phyloP scores from a whole-genome alignment of 225 moss, liverwort and hornwort species.

The Sphagnum contortum region DNA sequence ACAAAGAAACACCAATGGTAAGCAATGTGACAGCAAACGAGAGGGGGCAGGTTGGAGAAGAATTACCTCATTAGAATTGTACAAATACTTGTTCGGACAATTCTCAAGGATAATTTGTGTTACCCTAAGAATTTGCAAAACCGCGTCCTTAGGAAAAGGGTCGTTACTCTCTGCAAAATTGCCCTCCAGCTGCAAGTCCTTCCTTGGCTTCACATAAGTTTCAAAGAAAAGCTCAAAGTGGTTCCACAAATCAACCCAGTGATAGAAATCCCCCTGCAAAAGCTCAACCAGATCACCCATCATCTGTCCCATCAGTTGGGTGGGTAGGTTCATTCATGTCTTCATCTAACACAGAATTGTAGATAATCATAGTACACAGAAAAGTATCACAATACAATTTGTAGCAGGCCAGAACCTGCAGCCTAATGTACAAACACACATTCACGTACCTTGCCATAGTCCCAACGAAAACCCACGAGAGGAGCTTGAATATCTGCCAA shows the following conservation, averaged over 20 bases:
- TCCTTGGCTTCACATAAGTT: conserved; percentile 79
- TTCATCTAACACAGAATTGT: too few relatives aligned
- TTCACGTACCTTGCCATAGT: conserved; percentile 70
- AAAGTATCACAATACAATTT: neutral
- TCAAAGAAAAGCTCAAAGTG: conserved; percentile 95
- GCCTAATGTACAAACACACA: neutral
- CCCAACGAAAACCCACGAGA: conserved; percentile 76
- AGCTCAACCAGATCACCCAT: neutral
- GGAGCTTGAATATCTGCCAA: conserved; percentile 65
- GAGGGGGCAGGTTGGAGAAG: neutral
- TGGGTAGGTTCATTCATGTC: too few relatives aligned
- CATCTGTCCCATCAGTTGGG: neutral
- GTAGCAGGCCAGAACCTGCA: neutral
- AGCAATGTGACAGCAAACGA: neutral
- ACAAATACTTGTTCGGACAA: conserved; percentile 78
- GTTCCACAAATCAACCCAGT: conserved; percentile 94
- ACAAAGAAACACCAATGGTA: neutral
- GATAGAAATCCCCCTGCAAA: conserved; percentile 85
- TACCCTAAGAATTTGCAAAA: conserved; percentile 90
- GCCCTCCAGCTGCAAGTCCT: conserved; percentile 88
- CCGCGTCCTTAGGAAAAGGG: conserved; percentile 73
- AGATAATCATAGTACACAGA: too few relatives aligned
- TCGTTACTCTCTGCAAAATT: conserved; percentile 60
- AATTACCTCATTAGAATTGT: conserved; percentile 88
- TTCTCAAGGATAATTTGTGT: conserved; percentile 94